Percentiles rank a stretch among this genome's conserved stretches.
phyloP scores from a whole-genome alignment of 768 basidiomycete species.

The Auriscalpium orientale region DNA sequence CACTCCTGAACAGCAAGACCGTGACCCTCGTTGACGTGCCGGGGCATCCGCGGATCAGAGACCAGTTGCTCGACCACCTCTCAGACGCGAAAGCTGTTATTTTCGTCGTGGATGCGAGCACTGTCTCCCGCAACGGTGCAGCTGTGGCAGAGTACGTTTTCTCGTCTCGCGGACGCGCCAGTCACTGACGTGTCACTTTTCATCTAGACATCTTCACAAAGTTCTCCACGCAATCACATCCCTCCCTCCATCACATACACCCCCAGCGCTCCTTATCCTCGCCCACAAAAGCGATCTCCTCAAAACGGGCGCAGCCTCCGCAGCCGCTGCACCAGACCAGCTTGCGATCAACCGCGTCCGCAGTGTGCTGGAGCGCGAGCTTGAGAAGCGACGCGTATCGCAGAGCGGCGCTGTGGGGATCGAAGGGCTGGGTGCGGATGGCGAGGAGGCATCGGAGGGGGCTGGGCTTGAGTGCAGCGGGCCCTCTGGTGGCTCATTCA shows the following conservation, averaged over 20 bases:
- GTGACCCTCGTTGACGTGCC: slow-evolving; percentile 67
- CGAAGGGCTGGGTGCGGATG: slow-evolving; percentile 69
- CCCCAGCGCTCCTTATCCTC: slow-evolving; percentile 57
- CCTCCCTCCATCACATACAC: slow-evolving; percentile 59
- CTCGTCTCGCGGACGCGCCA: not conserved
- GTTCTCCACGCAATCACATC: slow-evolving; percentile 64
- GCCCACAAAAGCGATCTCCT: slow-evolving; percentile 76
- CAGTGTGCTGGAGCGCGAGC: slow-evolving; percentile 74
- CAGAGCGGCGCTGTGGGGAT: slow-evolving; percentile 61
- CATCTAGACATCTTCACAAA: slow-evolving; percentile 59
- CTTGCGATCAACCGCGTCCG: slow-evolving; percentile 66
- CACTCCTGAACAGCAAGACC: slow-evolving; percentile 35
- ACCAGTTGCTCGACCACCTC: slow-evolving; percentile 64
- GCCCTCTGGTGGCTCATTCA: slow-evolving; percentile 48
- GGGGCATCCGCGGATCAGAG: slow-evolving; percentile 76
- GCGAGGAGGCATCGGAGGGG: slow-evolving; percentile 42
- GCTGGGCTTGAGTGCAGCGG: slow-evolving; percentile 70
- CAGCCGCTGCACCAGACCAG: slow-evolving; percentile 27
- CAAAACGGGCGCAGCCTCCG: slow-evolving; percentile 35
- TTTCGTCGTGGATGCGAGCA: slow-evolving; percentile 78
- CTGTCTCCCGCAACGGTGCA: slow-evolving; percentile 66
- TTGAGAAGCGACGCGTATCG: slow-evolving; percentile 65
- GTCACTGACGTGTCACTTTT: not conserved
- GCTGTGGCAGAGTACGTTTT: slow-evolving; percentile 70
- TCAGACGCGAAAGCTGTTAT: slow-evolving; percentile 54